A percentile compares a stretch with the other conserved stretches of the same genome.
Conservation (phyloP, 768 basidiomycete genomes). For the Xanthoconium stramineum region DNA sequence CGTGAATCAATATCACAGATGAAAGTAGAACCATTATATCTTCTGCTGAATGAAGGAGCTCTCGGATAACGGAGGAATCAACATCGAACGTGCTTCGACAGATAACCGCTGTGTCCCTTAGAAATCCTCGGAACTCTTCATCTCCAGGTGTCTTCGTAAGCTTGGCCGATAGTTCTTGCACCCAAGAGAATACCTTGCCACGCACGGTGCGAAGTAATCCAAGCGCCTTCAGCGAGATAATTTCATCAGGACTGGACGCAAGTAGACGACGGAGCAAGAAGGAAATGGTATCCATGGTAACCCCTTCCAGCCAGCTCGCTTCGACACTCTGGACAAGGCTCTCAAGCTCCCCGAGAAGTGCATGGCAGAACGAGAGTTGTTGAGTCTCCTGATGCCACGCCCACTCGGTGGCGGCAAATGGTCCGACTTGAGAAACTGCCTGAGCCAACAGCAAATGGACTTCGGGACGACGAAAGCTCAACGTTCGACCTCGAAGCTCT, state of each 20-base stretch:
- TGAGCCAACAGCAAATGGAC: conserved; percentile 44
- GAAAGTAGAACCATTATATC: conserved; percentile 27
- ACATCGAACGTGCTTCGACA: conserved; percentile 38
- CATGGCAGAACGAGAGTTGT: conserved; percentile 10
- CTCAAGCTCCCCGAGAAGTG: conserved; percentile 36
- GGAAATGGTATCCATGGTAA: conserved; percentile 33
- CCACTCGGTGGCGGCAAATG: conserved; percentile 9
- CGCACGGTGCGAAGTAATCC: conserved; percentile 33
- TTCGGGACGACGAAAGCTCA: conserved; percentile 39
- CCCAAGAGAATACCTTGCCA: conserved; percentile 35
- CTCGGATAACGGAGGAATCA: conserved; percentile 2
- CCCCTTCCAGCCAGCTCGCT: conserved; percentile 40
- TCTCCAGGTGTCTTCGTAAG: conserved; percentile 13
- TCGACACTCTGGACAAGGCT: conserved; percentile 34
- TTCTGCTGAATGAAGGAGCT: conserved; percentile 9
- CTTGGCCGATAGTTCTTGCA: conserved; percentile 30
- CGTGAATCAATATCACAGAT: conserved; percentile 25
- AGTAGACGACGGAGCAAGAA: conserved; percentile 38
- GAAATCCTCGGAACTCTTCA: conserved; percentile 18
- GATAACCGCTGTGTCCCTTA: conserved; percentile 36
- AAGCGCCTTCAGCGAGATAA: conserved; percentile 17
- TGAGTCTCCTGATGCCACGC: conserved; percentile 42
- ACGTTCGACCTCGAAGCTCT: conserved; percentile 38
- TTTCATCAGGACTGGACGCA: conserved; percentile 14
- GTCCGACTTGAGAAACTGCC: conserved; percentile 43